A percentile compares a stretch with the other conserved stretches of the same genome.
phyloP scores from a whole-genome alignment of 768 basidiomycete genomes.

The Xerocomus brunneocitrinus region DNA sequence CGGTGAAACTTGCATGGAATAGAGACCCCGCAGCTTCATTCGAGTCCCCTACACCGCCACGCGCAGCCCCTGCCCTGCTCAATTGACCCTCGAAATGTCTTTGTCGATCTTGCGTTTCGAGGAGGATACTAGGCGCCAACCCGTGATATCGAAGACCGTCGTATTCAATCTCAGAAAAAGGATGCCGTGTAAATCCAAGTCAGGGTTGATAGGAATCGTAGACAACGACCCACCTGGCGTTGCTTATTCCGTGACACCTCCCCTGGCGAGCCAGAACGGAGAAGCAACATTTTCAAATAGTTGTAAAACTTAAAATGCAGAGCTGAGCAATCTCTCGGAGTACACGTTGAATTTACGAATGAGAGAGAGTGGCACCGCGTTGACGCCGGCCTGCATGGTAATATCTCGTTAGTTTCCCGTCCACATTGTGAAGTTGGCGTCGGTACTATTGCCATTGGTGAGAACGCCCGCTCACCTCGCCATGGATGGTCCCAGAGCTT shows the following conservation, averaged over 20 bases:
- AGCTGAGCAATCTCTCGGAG: constrained; percentile 81
- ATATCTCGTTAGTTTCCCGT: constrained; percentile 86
- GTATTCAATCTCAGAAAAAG: constrained; percentile 66
- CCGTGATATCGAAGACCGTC: constrained; percentile 79
- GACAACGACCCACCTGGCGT: constrained; percentile 37
- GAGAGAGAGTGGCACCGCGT: constrained; percentile 75
- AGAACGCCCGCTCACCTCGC: constrained; percentile 50
- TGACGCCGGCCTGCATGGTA: constrained; percentile 96
- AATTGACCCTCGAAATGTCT: constrained; percentile 75
- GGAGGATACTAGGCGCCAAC: constrained; percentile 58
- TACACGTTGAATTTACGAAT: constrained; percentile 98
- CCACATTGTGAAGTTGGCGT: constrained; percentile 34
- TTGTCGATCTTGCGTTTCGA: constrained; percentile 85
- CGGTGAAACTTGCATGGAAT: background rate
- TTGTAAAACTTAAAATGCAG: constrained; percentile 55
- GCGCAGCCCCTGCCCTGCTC: constrained; percentile 21
- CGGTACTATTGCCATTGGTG: background rate
- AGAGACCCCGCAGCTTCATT: constrained; percentile 17
- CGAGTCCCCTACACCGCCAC: constrained; percentile 2
- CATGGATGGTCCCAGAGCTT: constrained; percentile 80
- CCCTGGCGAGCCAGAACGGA: constrained; percentile 31
- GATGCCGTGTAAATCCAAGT: constrained; percentile 17
- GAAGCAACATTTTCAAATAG: background rate
- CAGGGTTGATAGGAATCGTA: background rate
- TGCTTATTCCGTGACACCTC: constrained; percentile 58